Evolutionary conservation across 2,329 filamentous ascomycete genomes (phyloP), one percentile per base, ranked within the genome.

Genomic region (Cadophora sp.): DNA sequence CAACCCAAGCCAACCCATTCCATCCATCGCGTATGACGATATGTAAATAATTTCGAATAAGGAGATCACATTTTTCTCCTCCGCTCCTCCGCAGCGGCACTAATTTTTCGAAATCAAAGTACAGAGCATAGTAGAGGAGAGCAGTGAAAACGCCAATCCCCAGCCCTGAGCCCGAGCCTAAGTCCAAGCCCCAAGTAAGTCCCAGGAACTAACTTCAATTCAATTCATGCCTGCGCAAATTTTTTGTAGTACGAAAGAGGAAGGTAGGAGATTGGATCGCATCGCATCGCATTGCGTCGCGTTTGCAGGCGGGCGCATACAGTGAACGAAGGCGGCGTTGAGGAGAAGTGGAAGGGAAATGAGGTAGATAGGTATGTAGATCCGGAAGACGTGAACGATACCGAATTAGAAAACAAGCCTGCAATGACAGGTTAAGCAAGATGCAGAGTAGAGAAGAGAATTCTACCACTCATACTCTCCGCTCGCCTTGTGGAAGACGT

Each of bases 401-500:
- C 30, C 20, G 18, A 51, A 6, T 51, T 24, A 51, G 48, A 51
- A 51, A 2, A 30, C 48, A 30, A 51, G 48, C 48, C 48, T 51
- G 48, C 48, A 51, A 30, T 30, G 48, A 51, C 48, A 51, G 11
- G 24, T 30, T 51, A 30, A 51, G 48, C 48, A 30, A n/a, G 20
- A 27, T 51, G 24, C 8, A 30, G 56, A 39, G 27, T 51, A 39
- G 59, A 50, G 30, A 6, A 55, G 50, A 45, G 22, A 65, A 30
- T 30, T 60, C 63, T 87, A 99, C 96, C 96, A 99, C 80, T 99
- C 96, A 74, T 97, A 98, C 81, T 98, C 96, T 75, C 96, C 96
- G 55, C 91, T 94, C 27, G 94, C 96, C 81, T 98, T 98, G 84
- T 97, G 94, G 82, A 99, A 99, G 72, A 99, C 92, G 77, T 97